A percentile compares a stretch with the other conserved stretches of the same genome.
Evolutionary conservation across 352 stramenopile species (phyloP).

Genomic region (Peronosclerospora sorghi): DNA sequence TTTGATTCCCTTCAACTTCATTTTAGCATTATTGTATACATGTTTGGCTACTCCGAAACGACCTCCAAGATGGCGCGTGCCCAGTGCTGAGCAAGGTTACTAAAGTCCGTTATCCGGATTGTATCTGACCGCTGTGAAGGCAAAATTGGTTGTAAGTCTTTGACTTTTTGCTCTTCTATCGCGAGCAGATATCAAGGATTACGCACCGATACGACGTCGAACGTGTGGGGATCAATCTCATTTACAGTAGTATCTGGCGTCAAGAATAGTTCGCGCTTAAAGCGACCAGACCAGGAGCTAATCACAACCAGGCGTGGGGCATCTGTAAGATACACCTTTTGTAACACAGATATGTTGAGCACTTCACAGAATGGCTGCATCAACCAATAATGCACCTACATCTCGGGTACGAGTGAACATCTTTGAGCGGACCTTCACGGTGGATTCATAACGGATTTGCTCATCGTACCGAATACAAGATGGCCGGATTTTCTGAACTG

Average conservation of each 20-base stretch:
- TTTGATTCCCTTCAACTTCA: constrained; percentile 4
- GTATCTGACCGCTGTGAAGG: constrained; percentile 37
- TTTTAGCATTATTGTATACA: constrained; percentile 1
- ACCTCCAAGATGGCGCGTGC: constrained; percentile 31
- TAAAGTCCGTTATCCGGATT: constrained; percentile 45
- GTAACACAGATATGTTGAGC: neutral
- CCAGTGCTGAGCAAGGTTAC: constrained; percentile 55
- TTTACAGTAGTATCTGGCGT: constrained; percentile 57
- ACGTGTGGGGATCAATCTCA: constrained; percentile 57
- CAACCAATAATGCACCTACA: constrained; percentile 20
- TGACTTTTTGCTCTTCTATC: neutral
- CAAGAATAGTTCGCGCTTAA: constrained; percentile 63
- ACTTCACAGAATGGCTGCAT: neutral
- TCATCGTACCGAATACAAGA: constrained; percentile 57
- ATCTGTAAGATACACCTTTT: constrained; percentile 59
- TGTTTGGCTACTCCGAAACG: constrained; percentile 13
- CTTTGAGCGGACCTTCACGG: constrained; percentile 66
- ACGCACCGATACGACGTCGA: constrained; percentile 66
- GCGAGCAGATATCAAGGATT: neutral
- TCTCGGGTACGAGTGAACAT: constrained; percentile 72
- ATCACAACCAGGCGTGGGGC: constrained; percentile 53
- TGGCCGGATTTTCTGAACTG: constrained; percentile 34
- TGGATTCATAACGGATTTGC: constrained; percentile 54
- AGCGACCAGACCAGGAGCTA: constrained; percentile 56
- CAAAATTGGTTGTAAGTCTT: neutral